Base-by-base conservation (phyloP, 495 filamentous ascomycete species). In the Jackrogersella minutella region DNA sequence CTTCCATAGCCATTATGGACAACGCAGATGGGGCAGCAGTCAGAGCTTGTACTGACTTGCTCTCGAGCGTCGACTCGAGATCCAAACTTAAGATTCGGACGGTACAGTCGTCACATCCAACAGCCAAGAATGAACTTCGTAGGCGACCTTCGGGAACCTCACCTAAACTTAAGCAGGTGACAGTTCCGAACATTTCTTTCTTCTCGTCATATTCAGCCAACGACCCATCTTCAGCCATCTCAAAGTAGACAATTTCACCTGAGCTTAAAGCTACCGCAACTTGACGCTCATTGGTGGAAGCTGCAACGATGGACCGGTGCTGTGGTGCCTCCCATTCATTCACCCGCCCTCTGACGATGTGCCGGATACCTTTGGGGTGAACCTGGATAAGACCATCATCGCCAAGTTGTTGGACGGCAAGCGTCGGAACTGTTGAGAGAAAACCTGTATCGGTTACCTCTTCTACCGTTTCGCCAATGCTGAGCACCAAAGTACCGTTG, bases 201-300 rank as follows among this genome's bases (percentile, higher is more conserved):
- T 94, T 93, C 65, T 98, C 94, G 52, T 98, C 93, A 64, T 97
- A 96, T 77, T 98, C 94, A 26, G 93, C 92, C 11, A 99, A 81
- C 5, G 88, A 88, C 8, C 93, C 93, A 78, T 98, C 93, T 1
- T 86, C 83, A 73, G 96, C 96, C 89, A 96, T 91, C 76, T 97
- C 96, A 66, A 99, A 99, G 72, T 97, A 98, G 16, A 95, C 91
- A 56, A 99, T 95, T 74, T 99, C 95, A 9, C 93, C 92, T 11
- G 93, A 97, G 70, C 93, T 97, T 33, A 99, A 79, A 13, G 94
- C 95, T 37, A 99, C 88, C 0, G 93, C 93, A 19, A 98, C 91
- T 76, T 99, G 95, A 39, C 91, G 86, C 62, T 94, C 88, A 69
- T 99, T 99, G 7, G 95, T 93, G 3, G 95, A 89, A 28, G 93